Base-by-base conservation (phyloP, 2,329 filamentous ascomycete genomes). In the Colletotrichum truncatum region DNA sequence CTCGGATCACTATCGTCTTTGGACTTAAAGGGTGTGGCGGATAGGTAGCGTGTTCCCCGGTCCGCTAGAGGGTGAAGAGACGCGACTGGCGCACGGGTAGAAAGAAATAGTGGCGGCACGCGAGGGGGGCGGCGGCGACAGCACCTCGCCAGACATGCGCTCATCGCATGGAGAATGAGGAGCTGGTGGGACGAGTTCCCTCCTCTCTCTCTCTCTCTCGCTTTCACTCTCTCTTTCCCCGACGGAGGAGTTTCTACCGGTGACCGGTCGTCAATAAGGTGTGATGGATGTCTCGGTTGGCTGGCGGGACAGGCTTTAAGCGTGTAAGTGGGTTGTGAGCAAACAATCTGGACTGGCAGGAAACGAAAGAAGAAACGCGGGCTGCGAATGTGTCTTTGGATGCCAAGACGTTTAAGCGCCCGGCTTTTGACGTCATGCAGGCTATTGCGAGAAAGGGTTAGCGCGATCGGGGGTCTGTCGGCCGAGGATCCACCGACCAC, bases 1-100 rank as follows among this genome's bases (percentile, higher is more conserved):
- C 81, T 75, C 7, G 81, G 78, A 66, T 83, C 81, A 14, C 18
- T 45, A 23, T 54, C 43, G 39, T 66, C 59, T 36, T 46, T 56
- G 7, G 59, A 12, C 26, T 30, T 59, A n/a, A 18, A 32, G 45
- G 45, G 45, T 21, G 59, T 64, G 45, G 30, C 34, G 36, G 64
- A 64, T 5, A 66, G 28, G n/a, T n/a, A 21, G 28, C 58, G 57
- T 10, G 46, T 59, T 53, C 41, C 48, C 12, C 61, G 39, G 26
- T 34, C n/a, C 26, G 54, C 39, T 18, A 58, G 54, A 55, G 34
- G 53, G 48, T 55, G 53, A 66, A 25, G 48, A 67, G 60, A 39
- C 55, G 65, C 61, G 54, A 54, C 46, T 67, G 65, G 54, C 65
- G 61, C 64, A 48, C 41, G 36, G 39, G 46, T 39, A 10, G 56